Conservation (phyloP, 148 eudicot species). For the Rhododendron kiyosumense region DNA sequence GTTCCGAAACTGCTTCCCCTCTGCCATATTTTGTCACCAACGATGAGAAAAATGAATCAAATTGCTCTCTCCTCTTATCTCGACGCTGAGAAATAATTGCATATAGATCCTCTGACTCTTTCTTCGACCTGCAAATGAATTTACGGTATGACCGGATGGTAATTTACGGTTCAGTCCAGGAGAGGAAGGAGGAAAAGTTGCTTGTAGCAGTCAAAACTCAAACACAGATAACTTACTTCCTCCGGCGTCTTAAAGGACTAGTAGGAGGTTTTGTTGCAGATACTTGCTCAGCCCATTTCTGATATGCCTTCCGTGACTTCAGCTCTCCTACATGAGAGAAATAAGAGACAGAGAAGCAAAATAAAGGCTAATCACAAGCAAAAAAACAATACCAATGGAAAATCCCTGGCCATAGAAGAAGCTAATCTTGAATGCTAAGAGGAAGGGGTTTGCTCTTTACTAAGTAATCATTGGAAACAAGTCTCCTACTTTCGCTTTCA, state of each 20-base stretch:
- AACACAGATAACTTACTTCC: constrained; percentile 39
- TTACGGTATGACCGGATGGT: neutral
- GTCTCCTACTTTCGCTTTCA: neutral
- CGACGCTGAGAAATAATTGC: constrained; percentile 75
- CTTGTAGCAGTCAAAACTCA: neutral
- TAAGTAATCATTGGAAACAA: neutral
- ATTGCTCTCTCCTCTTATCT: constrained; percentile 58
- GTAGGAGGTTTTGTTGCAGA: constrained; percentile 85
- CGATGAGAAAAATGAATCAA: constrained; percentile 82
- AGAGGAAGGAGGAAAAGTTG: neutral
- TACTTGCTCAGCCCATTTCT: constrained; percentile 81
- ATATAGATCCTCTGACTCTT: constrained; percentile 56
- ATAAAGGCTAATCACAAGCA: neutral
- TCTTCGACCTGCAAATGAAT: constrained; percentile 40
- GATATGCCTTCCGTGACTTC: constrained; percentile 72
- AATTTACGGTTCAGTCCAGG: neutral
- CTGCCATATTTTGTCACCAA: constrained; percentile 67
- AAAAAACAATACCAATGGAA: neutral
- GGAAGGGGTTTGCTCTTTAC: neutral
- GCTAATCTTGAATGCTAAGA: neutral
- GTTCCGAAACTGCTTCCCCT: constrained; percentile 43
- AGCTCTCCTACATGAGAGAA: constrained; percentile 48
- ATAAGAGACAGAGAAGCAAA: neutral
- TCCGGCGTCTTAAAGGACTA: constrained; percentile 58
- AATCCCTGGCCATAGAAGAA: neutral